phyloP scores from a whole-genome alignment of 345 rosid species.

The Brassica nigra region DNA sequence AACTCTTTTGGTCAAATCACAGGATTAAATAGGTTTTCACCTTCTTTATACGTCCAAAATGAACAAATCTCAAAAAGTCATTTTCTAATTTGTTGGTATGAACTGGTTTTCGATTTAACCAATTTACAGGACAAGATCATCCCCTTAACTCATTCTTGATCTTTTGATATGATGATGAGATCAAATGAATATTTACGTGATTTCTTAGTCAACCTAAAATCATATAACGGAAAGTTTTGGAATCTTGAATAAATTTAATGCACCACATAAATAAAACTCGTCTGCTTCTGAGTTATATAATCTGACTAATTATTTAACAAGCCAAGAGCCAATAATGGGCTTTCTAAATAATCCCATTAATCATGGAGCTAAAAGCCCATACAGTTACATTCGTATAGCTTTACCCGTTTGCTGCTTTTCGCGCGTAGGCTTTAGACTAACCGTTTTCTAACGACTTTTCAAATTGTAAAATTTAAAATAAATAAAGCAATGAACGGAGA shows the following conservation, averaged over 20 bases:
- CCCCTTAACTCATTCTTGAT: too few relatives aligned
- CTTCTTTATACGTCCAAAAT: too few relatives aligned
- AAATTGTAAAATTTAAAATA: neutral
- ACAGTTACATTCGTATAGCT: neutral
- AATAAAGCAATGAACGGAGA: neutral
- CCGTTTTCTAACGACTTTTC: constrained; percentile 7
- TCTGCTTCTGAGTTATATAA: neutral
- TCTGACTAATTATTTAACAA: neutral
- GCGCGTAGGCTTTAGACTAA: neutral
- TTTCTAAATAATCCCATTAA: neutral
- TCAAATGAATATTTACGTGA: too few relatives aligned
- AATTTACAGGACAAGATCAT: too few relatives aligned
- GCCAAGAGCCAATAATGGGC: neutral
- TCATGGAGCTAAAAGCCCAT: constrained; percentile 15
- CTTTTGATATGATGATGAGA: too few relatives aligned
- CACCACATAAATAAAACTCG: neutral
- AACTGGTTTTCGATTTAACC: too few relatives aligned
- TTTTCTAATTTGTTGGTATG: too few relatives aligned
- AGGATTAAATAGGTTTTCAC: too few relatives aligned
- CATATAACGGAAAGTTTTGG: too few relatives aligned
- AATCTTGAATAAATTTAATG: neutral
- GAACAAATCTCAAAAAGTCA: too few relatives aligned
- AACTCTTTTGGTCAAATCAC: too few relatives aligned
- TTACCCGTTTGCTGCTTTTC: neutral
- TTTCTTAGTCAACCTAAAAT: too few relatives aligned